phyloP scores from a whole-genome alignment of 768 basidiomycete species.

The Paxillus involutus region DNA sequence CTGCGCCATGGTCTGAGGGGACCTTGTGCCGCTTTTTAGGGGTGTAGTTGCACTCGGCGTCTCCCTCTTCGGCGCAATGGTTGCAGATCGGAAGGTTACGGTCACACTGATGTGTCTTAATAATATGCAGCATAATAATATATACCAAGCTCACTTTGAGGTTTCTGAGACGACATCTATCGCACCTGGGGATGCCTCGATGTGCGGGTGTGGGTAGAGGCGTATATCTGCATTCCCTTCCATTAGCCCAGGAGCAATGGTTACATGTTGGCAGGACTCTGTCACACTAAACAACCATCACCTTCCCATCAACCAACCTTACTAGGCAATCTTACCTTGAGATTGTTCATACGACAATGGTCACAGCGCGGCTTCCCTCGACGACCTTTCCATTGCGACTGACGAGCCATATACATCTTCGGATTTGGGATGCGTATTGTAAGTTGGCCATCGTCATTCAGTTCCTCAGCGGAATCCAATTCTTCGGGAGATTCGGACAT shows the following conservation, averaged over 20 bases:
- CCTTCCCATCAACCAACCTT: slow-evolving; percentile 3
- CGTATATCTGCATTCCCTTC: slow-evolving; percentile 70
- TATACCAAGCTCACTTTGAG: slow-evolving; percentile 50
- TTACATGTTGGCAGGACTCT: slow-evolving; percentile 70
- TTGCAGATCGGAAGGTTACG: slow-evolving; percentile 71
- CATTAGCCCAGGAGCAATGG: slow-evolving; percentile 64
- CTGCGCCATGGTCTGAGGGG: slow-evolving; percentile 39
- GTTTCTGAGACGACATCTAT: slow-evolving; percentile 66
- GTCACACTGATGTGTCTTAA: slow-evolving; percentile 51
- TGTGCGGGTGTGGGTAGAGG: slow-evolving; percentile 75
- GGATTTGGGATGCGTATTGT: slow-evolving; percentile 69
- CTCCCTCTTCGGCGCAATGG: slow-evolving; percentile 53
- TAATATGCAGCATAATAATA: background rate
- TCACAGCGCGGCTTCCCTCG: slow-evolving; percentile 76
- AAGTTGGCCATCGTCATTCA: slow-evolving; percentile 51
- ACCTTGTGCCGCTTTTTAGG: slow-evolving; percentile 68
- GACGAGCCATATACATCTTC: slow-evolving; percentile 64
- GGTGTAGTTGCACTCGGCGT: slow-evolving; percentile 67
- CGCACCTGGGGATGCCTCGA: slow-evolving; percentile 72
- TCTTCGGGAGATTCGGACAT: slow-evolving; percentile 40
- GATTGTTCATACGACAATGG: slow-evolving; percentile 68
- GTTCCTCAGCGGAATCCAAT: slow-evolving; percentile 38
- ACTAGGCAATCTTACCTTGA: slow-evolving; percentile 51
- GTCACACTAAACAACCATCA: slow-evolving; percentile 52
- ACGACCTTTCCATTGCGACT: slow-evolving; percentile 73